Conservation (phyloP, 2,329 filamentous ascomycete genomes). For the Botryotinia convoluta region DNA sequence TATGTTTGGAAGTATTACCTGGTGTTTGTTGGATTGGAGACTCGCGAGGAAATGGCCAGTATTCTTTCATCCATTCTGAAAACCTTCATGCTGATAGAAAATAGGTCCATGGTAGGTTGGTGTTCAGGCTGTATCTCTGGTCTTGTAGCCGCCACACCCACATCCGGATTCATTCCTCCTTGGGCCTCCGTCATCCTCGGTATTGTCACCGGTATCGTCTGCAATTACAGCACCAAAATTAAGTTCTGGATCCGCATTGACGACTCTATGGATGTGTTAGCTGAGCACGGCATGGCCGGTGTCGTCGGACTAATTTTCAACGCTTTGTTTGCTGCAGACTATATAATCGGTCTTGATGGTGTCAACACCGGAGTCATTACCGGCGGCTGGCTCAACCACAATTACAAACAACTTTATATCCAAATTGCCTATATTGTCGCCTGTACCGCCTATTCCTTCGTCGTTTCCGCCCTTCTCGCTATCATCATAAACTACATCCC, state of each 20-base stretch:
- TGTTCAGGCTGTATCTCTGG: conserved; percentile 70
- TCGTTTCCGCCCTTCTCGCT: conserved; percentile 70
- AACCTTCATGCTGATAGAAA: neutral
- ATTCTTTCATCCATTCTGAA: conserved; percentile 37
- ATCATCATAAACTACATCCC: conserved; percentile 73
- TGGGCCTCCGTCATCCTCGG: conserved; percentile 68
- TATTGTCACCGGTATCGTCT: conserved; percentile 61
- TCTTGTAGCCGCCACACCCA: conserved; percentile 67
- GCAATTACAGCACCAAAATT: conserved; percentile 65
- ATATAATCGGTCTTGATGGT: conserved; percentile 72
- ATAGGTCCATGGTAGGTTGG: conserved; percentile 72
- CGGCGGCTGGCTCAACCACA: conserved; percentile 74
- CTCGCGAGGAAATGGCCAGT: conserved; percentile 46
- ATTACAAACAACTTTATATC: conserved; percentile 73
- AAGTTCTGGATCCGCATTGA: conserved; percentile 59
- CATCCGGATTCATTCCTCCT: conserved; percentile 65
- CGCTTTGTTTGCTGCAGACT: conserved; percentile 66
- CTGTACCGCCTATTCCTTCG: conserved; percentile 65
- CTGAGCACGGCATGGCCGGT: conserved; percentile 67
- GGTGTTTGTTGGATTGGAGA: conserved; percentile 94
- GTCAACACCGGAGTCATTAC: conserved; percentile 63
- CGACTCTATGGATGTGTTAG: conserved; percentile 70
- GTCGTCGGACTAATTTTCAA: conserved; percentile 72
- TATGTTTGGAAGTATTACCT: conserved; percentile 87
- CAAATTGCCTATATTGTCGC: conserved; percentile 76